Evolutionary conservation across 768 basidiomycete species (phyloP), one percentile per base, ranked within the genome.

Genomic region (Lyophyllum decastes): DNA sequence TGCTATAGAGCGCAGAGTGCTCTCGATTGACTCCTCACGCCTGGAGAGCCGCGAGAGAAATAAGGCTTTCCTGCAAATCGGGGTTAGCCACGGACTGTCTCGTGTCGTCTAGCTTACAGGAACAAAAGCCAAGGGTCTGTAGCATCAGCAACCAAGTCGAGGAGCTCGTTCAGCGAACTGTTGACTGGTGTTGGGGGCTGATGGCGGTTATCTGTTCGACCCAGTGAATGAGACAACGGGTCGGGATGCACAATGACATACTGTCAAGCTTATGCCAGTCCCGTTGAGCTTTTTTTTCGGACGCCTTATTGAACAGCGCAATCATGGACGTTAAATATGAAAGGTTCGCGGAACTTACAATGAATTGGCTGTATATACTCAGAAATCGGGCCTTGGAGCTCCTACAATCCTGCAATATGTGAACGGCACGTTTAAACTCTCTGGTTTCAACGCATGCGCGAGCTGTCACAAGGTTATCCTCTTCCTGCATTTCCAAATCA

Each of bases 231-330:
- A 34, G 52, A 33, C 34, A 22, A 45, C 17, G 40, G 16, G 33
- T 17, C 7, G 5, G 26, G 19, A 22, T 40, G 17, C 34, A n/a
- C 48, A 35, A 27, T 24, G 33, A 77, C 86, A 61, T 61, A 89
- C 92, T 85, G 66, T 90, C 83, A 63, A 88, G 77, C 73, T 87
- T 87, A 75, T 94, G 91, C 92, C 92, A 94, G 57, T 90, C 87
- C 64, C 90, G 82, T 64, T 90, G 82, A 0, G 92, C 86, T 62
- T 84, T 85, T 67, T 89, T 89, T 76, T 98, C 95, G 56, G 86
- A 85, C 12, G 88, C 87, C 95, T 96, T 65, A 48, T 59, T 25
- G 35, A 46, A 33, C 27, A 38, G 40, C 12, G 33, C 24, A 35
- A 7, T 52, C 19, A 17, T 48, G 26, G 19, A 54, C 24, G 41